Evolutionary conservation across 345 rosid genomes (phyloP), one percentile per base, ranked within the genome.

Genomic region (Noccaea bulbosa): DNA sequence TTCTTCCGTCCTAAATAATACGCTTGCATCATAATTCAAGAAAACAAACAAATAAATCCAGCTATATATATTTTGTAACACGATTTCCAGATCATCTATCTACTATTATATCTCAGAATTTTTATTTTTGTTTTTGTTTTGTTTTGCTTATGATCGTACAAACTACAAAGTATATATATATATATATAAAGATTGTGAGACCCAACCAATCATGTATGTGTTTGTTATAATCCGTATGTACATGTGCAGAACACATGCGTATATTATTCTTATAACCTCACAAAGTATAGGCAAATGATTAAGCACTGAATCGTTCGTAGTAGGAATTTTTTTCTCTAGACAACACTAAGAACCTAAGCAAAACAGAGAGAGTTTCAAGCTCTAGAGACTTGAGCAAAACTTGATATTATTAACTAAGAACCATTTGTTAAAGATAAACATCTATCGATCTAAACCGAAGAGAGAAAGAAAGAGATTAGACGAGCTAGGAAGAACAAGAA

Each of bases 11-110:
- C 54, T 58, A 67, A 60, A 50, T 44, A 74, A 67, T 49, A 74
- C 4, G 1, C 61, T 74, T 66, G 49, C 62, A 59, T 51, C 44
- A 67, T 30, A 66, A 58, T 30, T 65, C 44, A 73, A 38, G 30
- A 73, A 47, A 45, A 27, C 0, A 33, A 7, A 63, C 22, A 20
- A 27, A 30, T 17, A 38, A 56, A 38, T 49, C 59, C 66, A 73
- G 64, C 57, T 55, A 46, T 5, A 8, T 32, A 57, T 39, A 73
- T 47, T 65, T 20, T 32, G 60, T 73, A 27, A 64, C 66, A 47
- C 60, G 53, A 48, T 39, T 65, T 38, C 59, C 72, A 73, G 72
- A 40, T 73, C 65, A 73, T 65, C 66, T 30, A 37, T 30, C 71
- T 57, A 30, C 41, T 27, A 72, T 54, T 46, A 72, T 72, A 53